Conservation (phyloP, 2,329 filamentous ascomycete species). For the Calonectria pseudoturangicola region DNA sequence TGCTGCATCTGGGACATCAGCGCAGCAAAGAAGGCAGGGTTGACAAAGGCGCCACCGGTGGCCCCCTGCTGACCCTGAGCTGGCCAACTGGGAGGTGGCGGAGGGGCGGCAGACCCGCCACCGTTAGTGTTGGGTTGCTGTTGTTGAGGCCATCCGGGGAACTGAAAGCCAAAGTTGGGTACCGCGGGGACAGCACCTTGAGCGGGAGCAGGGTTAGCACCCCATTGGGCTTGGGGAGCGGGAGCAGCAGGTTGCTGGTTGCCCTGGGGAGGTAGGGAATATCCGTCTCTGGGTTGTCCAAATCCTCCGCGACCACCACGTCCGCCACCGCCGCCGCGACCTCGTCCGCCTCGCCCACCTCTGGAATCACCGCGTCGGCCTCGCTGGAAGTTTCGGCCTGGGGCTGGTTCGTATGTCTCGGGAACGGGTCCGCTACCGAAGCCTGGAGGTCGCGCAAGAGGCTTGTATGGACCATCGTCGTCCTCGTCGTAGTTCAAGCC, state of each 20-base stretch:
- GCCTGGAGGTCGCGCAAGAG: slow-evolving; percentile 80
- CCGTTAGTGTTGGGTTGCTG: slow-evolving; percentile 47
- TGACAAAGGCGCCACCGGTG: slow-evolving; percentile 69
- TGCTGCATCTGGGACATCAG: slow-evolving; percentile 67
- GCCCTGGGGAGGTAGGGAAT: slow-evolving; percentile 63
- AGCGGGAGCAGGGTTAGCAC: slow-evolving; percentile 40
- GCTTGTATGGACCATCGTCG: slow-evolving; percentile 82
- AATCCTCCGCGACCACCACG: slow-evolving; percentile 63
- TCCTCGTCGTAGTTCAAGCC: slow-evolving; percentile 81
- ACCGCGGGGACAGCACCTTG: slow-evolving; percentile 50
- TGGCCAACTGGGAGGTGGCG: slow-evolving; percentile 63
- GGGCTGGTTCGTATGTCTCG: slow-evolving; percentile 60
- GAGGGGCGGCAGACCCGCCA: slow-evolving; percentile 62
- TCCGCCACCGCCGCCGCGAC: slow-evolving; percentile 64
- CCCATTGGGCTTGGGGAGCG: slow-evolving; percentile 44
- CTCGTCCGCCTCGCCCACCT: slow-evolving; percentile 63
- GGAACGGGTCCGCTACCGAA: slow-evolving; percentile 71
- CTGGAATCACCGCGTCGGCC: slow-evolving; percentile 67
- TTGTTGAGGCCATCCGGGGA: slow-evolving; percentile 65
- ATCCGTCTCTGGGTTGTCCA: slow-evolving; percentile 60
- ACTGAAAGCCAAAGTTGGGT: slow-evolving; percentile 66
- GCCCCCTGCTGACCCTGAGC: slow-evolving; percentile 58
- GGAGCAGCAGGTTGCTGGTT: slow-evolving; percentile 60
- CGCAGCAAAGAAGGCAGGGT: slow-evolving; percentile 74
- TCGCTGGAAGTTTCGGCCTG: slow-evolving; percentile 58